Percentiles rank a stretch among this genome's conserved stretches.
These are phyloP conservation scores for Fusarium sp. DNA, from an alignment of 2,329 filamentous ascomycete species.

Conservation along the genomic window DNA sequence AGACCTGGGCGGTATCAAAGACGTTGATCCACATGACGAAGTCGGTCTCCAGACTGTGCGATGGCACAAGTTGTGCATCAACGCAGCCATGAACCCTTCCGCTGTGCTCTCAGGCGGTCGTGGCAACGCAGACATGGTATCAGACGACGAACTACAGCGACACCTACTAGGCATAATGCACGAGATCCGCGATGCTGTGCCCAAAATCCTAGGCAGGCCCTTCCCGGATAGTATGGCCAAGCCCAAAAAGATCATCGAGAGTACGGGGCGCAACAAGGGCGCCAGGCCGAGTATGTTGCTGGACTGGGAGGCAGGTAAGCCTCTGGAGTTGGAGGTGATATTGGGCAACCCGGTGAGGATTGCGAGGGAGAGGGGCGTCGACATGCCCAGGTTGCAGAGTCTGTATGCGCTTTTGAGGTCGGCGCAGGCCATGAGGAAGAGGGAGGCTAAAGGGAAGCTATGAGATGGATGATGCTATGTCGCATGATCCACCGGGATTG, in stretches of 20 bases:
- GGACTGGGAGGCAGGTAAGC: slow-evolving; percentile 76
- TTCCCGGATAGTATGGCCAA: slow-evolving; percentile 71
- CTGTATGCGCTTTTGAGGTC: slow-evolving; percentile 76
- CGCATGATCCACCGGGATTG: neutral
- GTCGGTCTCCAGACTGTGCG: slow-evolving; percentile 76
- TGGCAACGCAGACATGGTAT: slow-evolving; percentile 75
- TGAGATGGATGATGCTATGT: neutral
- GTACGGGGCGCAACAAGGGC: slow-evolving; percentile 74
- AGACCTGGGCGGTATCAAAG: slow-evolving; percentile 70
- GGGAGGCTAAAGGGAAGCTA: slow-evolving; percentile 56
- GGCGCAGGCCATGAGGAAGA: slow-evolving; percentile 64
- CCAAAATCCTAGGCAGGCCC: slow-evolving; percentile 71
- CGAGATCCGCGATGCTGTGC: slow-evolving; percentile 75
- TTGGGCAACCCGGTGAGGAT: slow-evolving; percentile 78
- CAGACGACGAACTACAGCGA: slow-evolving; percentile 70
- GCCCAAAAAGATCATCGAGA: slow-evolving; percentile 72
- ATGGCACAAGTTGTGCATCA: slow-evolving; percentile 84
- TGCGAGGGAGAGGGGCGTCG: slow-evolving; percentile 71
- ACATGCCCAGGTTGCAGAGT: slow-evolving; percentile 75
- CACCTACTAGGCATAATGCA: slow-evolving; percentile 77
- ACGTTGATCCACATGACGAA: slow-evolving; percentile 74
- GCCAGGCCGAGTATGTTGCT: slow-evolving; percentile 76
- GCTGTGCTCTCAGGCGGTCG: slow-evolving; percentile 75
- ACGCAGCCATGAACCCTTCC: slow-evolving; percentile 80
- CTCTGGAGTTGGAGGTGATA: slow-evolving; percentile 79